Evolutionary conservation across 441 rosid species (phyloP), one percentile per base, ranked within the genome.

Genomic region (Erodium trifolium): DNA sequence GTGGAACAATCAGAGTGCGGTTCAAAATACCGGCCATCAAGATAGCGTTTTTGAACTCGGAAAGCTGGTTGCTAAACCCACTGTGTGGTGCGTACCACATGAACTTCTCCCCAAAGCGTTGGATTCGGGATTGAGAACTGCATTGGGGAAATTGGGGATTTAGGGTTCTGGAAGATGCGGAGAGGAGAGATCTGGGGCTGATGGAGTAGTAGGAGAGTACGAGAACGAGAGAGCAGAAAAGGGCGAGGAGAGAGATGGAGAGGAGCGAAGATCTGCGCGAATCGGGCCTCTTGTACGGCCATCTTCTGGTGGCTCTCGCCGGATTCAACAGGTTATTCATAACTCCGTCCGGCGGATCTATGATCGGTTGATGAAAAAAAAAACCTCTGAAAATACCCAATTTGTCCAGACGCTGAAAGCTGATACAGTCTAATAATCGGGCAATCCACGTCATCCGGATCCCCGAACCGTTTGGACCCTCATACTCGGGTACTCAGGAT

Each of bases 1-100:
- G 98, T 67, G 98, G 96, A 37, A 94, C 79, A 51, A 92, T 77
- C 63, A 94, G 72, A 9, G 99, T 90, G 77, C 99, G 85, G 71
- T 94, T 88, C 64, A 94, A 37, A 37, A 37, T 37, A 37, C 43
- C 43, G 43, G 43, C 43, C 43, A 37, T 37, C 8, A 37, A 6
- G 43, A 37, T 5, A 37, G 43, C 43, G 43, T 37, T 37, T 37
- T 37, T 37, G 43, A 37, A 37, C 9, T 37, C 43, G 43, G 43
- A 37, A 37, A 37, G 43, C 43, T 37, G 43, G 43, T 37, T 37
- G 43, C 43, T 37, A 9, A 37, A 37, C 43, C 43, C 43, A 5
- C 43, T 37, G 43, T 37, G 43, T 37, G 43, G 43, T 5, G 43
- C 43, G 43, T 37, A 37, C 43, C 43, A 37, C 43, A 37, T 37